A percentile compares a stretch with the other conserved stretches of the same genome.
Conservation (phyloP, 768 basidiomycete genomes). For the Termitomyces sp. region DNA sequence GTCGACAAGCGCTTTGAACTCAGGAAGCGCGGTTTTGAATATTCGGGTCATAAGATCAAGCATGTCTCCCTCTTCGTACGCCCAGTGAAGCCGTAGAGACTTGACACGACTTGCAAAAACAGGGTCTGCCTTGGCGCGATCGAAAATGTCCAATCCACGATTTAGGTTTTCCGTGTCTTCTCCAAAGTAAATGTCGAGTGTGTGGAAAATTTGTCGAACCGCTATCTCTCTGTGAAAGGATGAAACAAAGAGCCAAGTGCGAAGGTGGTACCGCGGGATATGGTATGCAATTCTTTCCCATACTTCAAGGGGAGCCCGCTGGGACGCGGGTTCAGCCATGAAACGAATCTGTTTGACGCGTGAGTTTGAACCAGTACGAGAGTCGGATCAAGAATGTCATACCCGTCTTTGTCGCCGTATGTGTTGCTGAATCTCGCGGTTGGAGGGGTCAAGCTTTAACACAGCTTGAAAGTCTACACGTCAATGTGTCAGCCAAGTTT, state of each 20-base stretch:
- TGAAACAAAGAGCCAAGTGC: conserved; percentile 65
- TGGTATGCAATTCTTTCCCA: conserved; percentile 62
- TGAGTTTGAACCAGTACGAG: background rate
- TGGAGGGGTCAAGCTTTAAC: conserved; percentile 53
- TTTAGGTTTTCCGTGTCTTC: conserved; percentile 57
- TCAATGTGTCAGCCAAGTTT: background rate
- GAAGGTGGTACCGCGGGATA: conserved; percentile 59
- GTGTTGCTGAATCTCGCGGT: conserved; percentile 45
- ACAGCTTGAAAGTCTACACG: conserved; percentile 52
- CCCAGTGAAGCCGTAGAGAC: conserved; percentile 59
- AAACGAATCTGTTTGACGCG: conserved; percentile 40
- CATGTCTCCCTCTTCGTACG: conserved; percentile 65
- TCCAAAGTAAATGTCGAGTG: conserved; percentile 61
- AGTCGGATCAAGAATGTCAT: background rate
- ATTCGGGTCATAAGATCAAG: conserved; percentile 44
- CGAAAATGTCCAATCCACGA: conserved; percentile 60
- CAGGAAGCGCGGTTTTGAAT: conserved; percentile 56
- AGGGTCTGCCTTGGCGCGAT: conserved; percentile 56
- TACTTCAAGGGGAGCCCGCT: conserved; percentile 57
- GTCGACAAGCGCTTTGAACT: conserved; percentile 53
- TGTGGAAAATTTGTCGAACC: conserved; percentile 58
- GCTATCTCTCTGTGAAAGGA: conserved; percentile 62
- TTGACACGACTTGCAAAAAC: conserved; percentile 56
- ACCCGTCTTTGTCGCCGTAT: conserved; percentile 45
- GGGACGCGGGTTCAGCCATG: conserved; percentile 49